A percentile compares a stretch with the other conserved stretches of the same genome.
Evolutionary conservation across 805 yeast species (phyloP).

Genomic region (Wickerhamomyces pijperi): DNA sequence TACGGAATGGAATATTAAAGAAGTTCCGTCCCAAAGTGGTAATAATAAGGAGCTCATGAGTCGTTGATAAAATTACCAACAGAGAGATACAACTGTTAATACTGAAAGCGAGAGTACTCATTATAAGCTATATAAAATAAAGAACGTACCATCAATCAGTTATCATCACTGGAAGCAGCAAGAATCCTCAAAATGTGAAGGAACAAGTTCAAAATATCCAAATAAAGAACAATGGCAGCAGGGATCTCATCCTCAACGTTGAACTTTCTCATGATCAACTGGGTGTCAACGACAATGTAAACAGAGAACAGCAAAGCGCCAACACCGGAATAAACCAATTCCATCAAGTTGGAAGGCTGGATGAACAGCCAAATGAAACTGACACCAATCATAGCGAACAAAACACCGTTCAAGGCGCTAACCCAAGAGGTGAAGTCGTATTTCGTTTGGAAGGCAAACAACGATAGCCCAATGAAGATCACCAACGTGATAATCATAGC

Average conservation of each 20-base stretch:
- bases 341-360: slow-evolving; percentile 40
- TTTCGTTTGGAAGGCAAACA: slow-evolving; percentile 67
- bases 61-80: no score
- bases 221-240: slow-evolving; percentile 66
- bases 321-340: slow-evolving; percentile 54
- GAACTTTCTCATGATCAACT: slow-evolving; percentile 58
- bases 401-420: slow-evolving; percentile 41
- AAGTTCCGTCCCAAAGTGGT: no score
- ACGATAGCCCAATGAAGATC: slow-evolving; percentile 65
- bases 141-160: no score
- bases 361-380: slow-evolving; percentile 65
- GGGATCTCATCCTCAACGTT: slow-evolving; percentile 80
- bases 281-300: slow-evolving; percentile 74
- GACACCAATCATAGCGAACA: slow-evolving; percentile 62
- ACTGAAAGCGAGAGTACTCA: no score
- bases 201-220: slow-evolving; percentile 78
- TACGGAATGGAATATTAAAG: no score
- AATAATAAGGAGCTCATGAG: no score
- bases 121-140: no score
- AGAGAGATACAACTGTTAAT: no score
- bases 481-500: slow-evolving; percentile 61
- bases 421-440: slow-evolving; percentile 67
- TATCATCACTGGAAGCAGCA: slow-evolving; percentile 20
- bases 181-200: slow-evolving; percentile 62
- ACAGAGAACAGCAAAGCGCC: slow-evolving; percentile 69